Evolutionary conservation across 1,139 yeast species (phyloP), one percentile per base, ranked within the genome.

Genomic region (Kurtzmaniella quercitrusa): DNA sequence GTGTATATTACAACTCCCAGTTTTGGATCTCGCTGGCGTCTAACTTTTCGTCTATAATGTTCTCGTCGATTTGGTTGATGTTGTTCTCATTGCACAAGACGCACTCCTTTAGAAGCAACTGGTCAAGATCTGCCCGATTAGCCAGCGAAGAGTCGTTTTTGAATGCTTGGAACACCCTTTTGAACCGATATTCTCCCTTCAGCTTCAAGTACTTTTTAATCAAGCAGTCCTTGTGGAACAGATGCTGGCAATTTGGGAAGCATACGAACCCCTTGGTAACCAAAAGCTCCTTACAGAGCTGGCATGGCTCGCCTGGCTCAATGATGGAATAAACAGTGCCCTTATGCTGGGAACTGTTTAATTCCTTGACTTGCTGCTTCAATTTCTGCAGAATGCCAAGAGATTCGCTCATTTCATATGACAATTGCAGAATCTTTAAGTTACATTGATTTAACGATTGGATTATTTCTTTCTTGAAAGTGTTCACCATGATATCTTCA

Each of bases 141-240:
- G 55, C 51, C n/a, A 52, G 47, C 5, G 60, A 51, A 16, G 73
- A 59, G 47, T 64, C 68, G 48, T 66, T 70, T 49, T 81, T 83
- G 42, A 83, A 66, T 42, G 72, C 75, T 40, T 78, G 76, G 43
- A 85, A 75, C 36, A 79, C 70, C 56, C 80, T 81, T 55, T 83
- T 82, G 48, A 84, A 73, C 41, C 80, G 75, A 57, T 83, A 85
- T 55, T 89, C 89, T 33, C 83, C 81, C 10, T 85, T 81, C 63
- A 63, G 66, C 44, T 74, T 70, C 44, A 84, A 60, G 37, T 85
- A 76, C 34, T 67, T 67, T 46, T 80, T 77, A 4, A 86, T 77
- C 23, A 90, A 63, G 63, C 98, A 94, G 56, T 90, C 96, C 45
- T 84, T 83, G 59, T 94, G 98, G 66, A 87, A 86, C 7, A 88